phyloP scores from a whole-genome alignment of 805 yeast genomes.

The Metahyphopichia silvanorum region DNA sequence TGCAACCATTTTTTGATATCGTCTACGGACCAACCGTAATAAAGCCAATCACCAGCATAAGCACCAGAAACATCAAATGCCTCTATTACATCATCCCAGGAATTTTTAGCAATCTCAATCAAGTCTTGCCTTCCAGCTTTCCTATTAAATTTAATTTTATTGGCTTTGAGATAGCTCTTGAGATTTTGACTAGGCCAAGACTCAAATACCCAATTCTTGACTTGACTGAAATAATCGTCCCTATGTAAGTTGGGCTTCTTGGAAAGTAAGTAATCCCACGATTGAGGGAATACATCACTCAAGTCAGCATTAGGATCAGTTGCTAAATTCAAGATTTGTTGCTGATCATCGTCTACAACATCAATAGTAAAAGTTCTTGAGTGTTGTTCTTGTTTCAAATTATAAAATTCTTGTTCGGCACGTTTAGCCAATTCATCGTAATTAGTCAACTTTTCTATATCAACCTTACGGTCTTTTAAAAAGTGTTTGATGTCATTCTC shows the following conservation, averaged over 20 bases:
- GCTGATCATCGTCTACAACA: slow-evolving; percentile 9
- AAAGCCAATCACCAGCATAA: slow-evolving; percentile 52
- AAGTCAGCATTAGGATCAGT: slow-evolving; percentile 11
- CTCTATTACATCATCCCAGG: slow-evolving; percentile 38
- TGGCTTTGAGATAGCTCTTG: slow-evolving; percentile 25
- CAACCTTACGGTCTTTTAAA: slow-evolving; percentile 21
- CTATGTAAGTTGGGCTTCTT: slow-evolving; percentile 2
- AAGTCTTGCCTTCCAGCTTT: slow-evolving; percentile 36
- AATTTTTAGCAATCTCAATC: slow-evolving; percentile 36
- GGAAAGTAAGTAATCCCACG: slow-evolving; percentile 12
- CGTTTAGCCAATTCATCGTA: slow-evolving; percentile 19
- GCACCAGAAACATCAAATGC: slow-evolving; percentile 35
- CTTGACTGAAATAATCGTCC: slow-evolving; percentile 2
- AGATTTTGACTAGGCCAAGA: slow-evolving; percentile 41
- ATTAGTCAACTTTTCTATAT: slow-evolving; percentile 16
- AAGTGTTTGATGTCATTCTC: slow-evolving; percentile 24
- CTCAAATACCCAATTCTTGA: slow-evolving; percentile 45
- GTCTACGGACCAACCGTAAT: slow-evolving; percentile 49
- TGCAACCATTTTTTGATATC: slow-evolving; percentile 50
- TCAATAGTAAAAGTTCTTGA: background rate
- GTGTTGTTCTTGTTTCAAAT: slow-evolving; percentile 7
- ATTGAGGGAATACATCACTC: slow-evolving; percentile 12
- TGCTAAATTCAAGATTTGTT: slow-evolving; percentile 11
- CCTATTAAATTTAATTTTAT: slow-evolving; percentile 25
- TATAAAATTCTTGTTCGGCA: slow-evolving; percentile 23